Evolutionary conservation across 352 stramenopile species (phyloP).

Genomic region (Phytophthora nicotianae): DNA sequence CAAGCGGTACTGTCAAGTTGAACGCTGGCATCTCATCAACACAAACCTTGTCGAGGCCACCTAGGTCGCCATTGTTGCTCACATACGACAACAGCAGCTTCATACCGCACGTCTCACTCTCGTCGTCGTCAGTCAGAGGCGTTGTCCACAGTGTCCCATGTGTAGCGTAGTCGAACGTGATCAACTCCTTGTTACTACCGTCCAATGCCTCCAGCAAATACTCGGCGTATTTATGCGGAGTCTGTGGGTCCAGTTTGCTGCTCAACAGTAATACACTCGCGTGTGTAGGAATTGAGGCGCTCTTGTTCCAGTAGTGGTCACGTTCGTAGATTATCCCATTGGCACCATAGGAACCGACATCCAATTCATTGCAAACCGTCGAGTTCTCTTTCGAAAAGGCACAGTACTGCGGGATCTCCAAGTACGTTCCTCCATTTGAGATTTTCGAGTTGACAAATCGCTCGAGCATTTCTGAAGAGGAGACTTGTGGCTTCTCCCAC

Average conservation of each 20-base stretch:
- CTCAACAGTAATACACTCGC: slow-evolving; percentile 56
- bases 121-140: slow-evolving; percentile 24
- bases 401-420: slow-evolving; percentile 48
- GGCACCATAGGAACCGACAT: slow-evolving; percentile 25
- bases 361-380: slow-evolving; percentile 30
- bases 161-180: slow-evolving; percentile 51
- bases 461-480: slow-evolving; percentile 12
- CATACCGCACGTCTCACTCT: slow-evolving; percentile 48
- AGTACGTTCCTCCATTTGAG: slow-evolving; percentile 30
- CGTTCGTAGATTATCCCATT: slow-evolving; percentile 48
- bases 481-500: slow-evolving; percentile 45
- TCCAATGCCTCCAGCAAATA: slow-evolving; percentile 39
- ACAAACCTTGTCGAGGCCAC: slow-evolving; percentile 48
- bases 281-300: slow-evolving; percentile 44
- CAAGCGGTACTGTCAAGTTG: slow-evolving; percentile 30
- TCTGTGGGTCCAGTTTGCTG: slow-evolving; percentile 56
- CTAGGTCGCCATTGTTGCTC: slow-evolving; percentile 36
- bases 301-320: slow-evolving; percentile 64
- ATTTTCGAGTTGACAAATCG: slow-evolving; percentile 32
- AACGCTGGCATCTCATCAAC: slow-evolving; percentile 39
- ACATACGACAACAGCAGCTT: slow-evolving; percentile 56
- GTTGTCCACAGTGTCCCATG: slow-evolving; percentile 47
- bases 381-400: slow-evolving; percentile 56
- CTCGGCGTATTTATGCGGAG: slow-evolving; percentile 60
- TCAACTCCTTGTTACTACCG: slow-evolving; percentile 40